Percentiles rank a stretch among this genome's conserved stretches.
phyloP scores from a whole-genome alignment of 192 early-diverging fungal genomes.

The Bifiguratus adelaidae region DNA sequence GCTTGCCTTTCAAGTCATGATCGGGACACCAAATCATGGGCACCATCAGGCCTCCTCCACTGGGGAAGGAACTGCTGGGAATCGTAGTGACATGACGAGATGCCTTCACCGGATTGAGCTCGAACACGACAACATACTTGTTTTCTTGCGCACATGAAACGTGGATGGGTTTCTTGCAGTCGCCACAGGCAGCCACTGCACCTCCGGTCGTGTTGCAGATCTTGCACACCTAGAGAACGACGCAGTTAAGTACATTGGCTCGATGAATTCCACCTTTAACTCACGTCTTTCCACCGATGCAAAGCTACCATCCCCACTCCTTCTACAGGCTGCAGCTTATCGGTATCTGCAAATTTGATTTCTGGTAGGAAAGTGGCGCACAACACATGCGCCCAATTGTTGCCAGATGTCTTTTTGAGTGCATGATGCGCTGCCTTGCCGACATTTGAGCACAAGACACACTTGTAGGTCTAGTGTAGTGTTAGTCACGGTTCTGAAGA shows the following conservation, averaged over 20 bases:
- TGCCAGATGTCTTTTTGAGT: constrained; percentile 58
- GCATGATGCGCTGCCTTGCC: constrained; percentile 22
- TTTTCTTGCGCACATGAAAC: constrained; percentile 33
- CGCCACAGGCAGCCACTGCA: constrained; percentile 25
- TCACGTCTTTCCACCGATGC: constrained; percentile 23
- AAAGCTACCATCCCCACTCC: constrained; percentile 28
- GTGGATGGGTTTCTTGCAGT: constrained; percentile 31
- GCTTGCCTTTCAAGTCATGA: constrained; percentile 21
- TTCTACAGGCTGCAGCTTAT: constrained; percentile 28
- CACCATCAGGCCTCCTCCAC: constrained; percentile 26
- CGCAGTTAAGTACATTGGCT: background rate
- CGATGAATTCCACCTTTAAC: background rate
- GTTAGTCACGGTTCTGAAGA: background rate
- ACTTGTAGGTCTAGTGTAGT: constrained; percentile 40
- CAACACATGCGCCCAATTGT: constrained; percentile 68
- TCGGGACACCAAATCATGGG: constrained; percentile 32
- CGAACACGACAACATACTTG: constrained; percentile 29
- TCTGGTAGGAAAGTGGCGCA: constrained; percentile 54
- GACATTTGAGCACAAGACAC: constrained; percentile 46
- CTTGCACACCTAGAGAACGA: background rate
- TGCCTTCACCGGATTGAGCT: constrained; percentile 20
- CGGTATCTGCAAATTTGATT: constrained; percentile 28
- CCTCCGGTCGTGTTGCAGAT: constrained; percentile 12
- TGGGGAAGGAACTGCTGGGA: constrained; percentile 5
- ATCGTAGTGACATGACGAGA: constrained; percentile 2